These are phyloP conservation scores for Cryoendolithus antarcticus DNA, from an alignment of 2,329 filamentous ascomycete species.

Conservation along the genomic window DNA sequence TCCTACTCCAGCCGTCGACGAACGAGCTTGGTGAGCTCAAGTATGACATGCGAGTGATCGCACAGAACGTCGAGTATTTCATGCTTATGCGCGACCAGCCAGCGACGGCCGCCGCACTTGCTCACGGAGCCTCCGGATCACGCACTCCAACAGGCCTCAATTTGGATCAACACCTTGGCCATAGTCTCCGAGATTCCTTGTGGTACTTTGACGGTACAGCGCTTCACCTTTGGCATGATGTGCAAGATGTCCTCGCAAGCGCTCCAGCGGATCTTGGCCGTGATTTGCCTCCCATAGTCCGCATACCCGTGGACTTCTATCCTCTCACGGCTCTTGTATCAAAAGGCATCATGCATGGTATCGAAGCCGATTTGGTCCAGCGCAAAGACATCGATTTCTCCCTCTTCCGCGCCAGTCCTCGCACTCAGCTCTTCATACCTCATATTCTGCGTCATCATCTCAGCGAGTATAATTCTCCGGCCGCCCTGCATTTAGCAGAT, in stretches of 20 bases:
- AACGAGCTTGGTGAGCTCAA: conserved; percentile 76
- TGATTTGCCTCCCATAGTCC: conserved; percentile 62
- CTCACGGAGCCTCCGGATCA: conserved; percentile 7
- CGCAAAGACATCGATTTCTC: conserved; percentile 84
- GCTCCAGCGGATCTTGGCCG: conserved; percentile 52
- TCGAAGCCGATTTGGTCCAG: conserved; percentile 89
- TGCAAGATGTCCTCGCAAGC: conserved; percentile 68
- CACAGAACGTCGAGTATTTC: conserved; percentile 93
- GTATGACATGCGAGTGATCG: conserved; percentile 96
- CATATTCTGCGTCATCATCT: conserved; percentile 74
- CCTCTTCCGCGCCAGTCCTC: conserved; percentile 74
- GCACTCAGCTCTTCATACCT: conserved; percentile 89
- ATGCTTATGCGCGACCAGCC: conserved; percentile 75
- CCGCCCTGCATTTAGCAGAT: conserved; percentile 69
- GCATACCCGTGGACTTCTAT: conserved; percentile 86
- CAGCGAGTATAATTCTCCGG: conserved; percentile 59
- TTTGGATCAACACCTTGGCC: conserved; percentile 15
- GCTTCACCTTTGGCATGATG: conserved; percentile 78
- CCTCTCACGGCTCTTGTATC: conserved; percentile 76
- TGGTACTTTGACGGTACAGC: conserved; percentile 89
- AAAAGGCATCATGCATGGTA: conserved; percentile 79
- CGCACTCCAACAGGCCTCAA: conserved; percentile 9
- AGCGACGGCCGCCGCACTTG: conserved; percentile 11
- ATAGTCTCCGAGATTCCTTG: conserved; percentile 67
- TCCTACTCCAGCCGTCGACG: conserved; percentile 75